Percentiles rank a stretch among this genome's conserved stretches.
Conservation (phyloP, 2,329 filamentous ascomycete species). For the Sarocladium kiliense region DNA sequence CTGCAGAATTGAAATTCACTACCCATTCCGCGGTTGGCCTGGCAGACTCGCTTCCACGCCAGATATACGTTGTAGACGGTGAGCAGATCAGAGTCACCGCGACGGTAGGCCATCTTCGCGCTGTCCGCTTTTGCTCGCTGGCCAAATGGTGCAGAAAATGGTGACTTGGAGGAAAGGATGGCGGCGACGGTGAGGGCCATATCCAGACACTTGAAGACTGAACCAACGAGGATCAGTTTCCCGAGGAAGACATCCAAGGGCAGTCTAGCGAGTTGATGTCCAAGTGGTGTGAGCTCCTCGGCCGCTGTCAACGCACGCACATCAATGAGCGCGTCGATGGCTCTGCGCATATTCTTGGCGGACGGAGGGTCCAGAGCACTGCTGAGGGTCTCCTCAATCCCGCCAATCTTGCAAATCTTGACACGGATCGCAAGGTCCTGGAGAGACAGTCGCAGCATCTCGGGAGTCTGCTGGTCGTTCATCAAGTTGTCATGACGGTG, state of each 20-base stretch:
- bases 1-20: slow-evolving; percentile 88
- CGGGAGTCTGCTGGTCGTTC: slow-evolving; percentile 89
- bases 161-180: slow-evolving; percentile 90
- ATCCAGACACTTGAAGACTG: slow-evolving; percentile 86
- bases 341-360: slow-evolving; percentile 85
- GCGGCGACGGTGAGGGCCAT: slow-evolving; percentile 88
- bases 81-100: slow-evolving; percentile 84
- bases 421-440: slow-evolving; percentile 94
- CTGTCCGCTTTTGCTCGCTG: slow-evolving; percentile 77
- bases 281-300: slow-evolving; percentile 84
- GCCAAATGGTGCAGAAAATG: slow-evolving; percentile 82
- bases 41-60: slow-evolving; percentile 80
- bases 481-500: slow-evolving; percentile 80
- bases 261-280: slow-evolving; percentile 78
- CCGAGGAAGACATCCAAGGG: slow-evolving; percentile 92
- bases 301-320: slow-evolving; percentile 77
- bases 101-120: slow-evolving; percentile 71
- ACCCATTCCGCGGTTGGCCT: slow-evolving; percentile 51
- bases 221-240: slow-evolving; percentile 83
- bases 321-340: slow-evolving; percentile 88
- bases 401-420: slow-evolving; percentile 94
- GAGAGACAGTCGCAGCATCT: slow-evolving; percentile 89
- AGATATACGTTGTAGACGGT: slow-evolving; percentile 93
- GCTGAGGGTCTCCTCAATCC: slow-evolving; percentile 83
- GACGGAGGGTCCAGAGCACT: slow-evolving; percentile 88